Conservation (phyloP, 139 green algal genomes). For the Pleodorina starrii region DNA sequence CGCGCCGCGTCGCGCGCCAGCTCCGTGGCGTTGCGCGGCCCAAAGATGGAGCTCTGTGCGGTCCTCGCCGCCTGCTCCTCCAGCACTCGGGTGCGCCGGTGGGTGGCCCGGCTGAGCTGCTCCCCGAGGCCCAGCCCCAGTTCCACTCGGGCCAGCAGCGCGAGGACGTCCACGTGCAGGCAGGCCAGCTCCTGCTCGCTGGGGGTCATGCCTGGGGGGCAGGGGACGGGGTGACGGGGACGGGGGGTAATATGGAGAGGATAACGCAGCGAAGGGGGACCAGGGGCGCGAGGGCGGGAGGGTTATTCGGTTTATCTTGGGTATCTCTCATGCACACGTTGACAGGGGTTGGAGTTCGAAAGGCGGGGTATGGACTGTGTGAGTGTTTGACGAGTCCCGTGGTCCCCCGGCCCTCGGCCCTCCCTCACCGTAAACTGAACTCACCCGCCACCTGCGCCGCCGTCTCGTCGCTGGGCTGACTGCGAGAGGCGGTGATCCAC, state of each 20-base stretch:
- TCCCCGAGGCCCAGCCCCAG: slow-evolving; percentile 69
- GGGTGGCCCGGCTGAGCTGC: slow-evolving; percentile 54
- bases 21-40: slow-evolving; percentile 66
- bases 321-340: no score
- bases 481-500: slow-evolving; percentile 68
- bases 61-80: slow-evolving; percentile 53
- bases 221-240: neutral
- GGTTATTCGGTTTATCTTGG: no score
- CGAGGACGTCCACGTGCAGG: slow-evolving; percentile 73
- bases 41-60: slow-evolving; percentile 71
- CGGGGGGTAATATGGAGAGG: neutral
- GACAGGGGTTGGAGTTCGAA: no score
- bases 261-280: no score
- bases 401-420: no score
- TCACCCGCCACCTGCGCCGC: slow-evolving; percentile 53
- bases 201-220: slow-evolving; percentile 64
- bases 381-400: no score
- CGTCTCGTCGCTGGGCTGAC: slow-evolving; percentile 57
- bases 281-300: no score
- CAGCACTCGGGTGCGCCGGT: slow-evolving; percentile 13
- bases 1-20: slow-evolving; percentile 57
- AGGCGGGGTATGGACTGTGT: no score
- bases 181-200: slow-evolving; percentile 73
- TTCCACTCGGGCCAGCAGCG: slow-evolving; percentile 69
- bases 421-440: no score